A percentile compares a stretch with the other conserved stretches of the same genome.
Conservation (phyloP, 352 stramenopile species). For the Pythium volutum region DNA sequence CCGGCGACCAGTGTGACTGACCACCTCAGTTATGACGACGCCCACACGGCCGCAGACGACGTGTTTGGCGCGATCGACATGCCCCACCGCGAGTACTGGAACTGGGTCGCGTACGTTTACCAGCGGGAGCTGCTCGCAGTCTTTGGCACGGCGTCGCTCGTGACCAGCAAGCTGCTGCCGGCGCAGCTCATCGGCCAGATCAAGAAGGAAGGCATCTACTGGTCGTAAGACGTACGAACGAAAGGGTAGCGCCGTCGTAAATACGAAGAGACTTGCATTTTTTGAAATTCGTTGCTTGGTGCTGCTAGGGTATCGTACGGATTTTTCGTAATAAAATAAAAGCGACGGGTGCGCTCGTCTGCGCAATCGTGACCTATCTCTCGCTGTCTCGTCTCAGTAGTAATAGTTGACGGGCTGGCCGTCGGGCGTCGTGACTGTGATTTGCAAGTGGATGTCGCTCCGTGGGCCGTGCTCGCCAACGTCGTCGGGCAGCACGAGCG, state of each 20-base stretch:
- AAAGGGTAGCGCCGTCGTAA: too few relatives aligned
- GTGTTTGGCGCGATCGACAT: neutral
- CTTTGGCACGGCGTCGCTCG: constrained; percentile 41
- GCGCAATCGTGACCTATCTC: neutral
- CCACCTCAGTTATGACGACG: neutral
- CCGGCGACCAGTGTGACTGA: neutral
- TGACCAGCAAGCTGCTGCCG: constrained; percentile 39
- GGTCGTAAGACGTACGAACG: constrained; percentile 25
- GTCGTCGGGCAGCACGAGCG: constrained; percentile 61
- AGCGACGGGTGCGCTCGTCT: neutral
- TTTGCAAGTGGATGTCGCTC: constrained; percentile 65
- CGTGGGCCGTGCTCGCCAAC: constrained; percentile 37
- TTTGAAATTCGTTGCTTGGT: too few relatives aligned
- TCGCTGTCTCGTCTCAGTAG: too few relatives aligned
- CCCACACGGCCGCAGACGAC: neutral
- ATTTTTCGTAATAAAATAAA: neutral
- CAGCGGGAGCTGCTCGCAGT: constrained; percentile 31
- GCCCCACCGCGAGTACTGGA: constrained; percentile 27
- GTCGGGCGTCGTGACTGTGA: constrained; percentile 50
- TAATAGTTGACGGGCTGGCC: constrained; percentile 43
- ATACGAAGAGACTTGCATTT: too few relatives aligned
- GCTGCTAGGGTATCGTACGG: too few relatives aligned
- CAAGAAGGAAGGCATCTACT: constrained; percentile 44
- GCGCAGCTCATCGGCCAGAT: constrained; percentile 44
- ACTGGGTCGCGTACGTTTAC: constrained; percentile 45